phyloP scores from a whole-genome alignment of 2,329 filamentous ascomycete species.

The Colletotrichum navitas region DNA sequence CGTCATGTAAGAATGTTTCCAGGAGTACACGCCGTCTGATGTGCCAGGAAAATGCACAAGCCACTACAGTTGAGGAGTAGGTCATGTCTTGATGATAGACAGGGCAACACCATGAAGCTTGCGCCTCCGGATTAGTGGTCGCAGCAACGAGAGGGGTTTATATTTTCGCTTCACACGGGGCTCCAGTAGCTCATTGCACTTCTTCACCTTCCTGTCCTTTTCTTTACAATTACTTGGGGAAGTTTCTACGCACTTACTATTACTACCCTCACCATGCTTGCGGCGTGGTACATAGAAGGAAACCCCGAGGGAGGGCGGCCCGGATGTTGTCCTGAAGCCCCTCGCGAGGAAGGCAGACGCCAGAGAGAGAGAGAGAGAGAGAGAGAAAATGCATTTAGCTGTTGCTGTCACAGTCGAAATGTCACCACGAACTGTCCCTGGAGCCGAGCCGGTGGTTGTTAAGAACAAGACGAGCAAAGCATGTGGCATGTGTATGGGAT shows the following conservation, averaged over 20 bases:
- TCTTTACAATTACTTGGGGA: constrained; percentile 8
- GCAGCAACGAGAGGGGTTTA: constrained; percentile 41
- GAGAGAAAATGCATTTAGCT: constrained; percentile 14
- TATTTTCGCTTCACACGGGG: constrained; percentile 35
- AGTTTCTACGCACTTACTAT: constrained; percentile 33
- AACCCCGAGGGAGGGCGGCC: constrained; percentile 7
- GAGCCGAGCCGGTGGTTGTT: neutral
- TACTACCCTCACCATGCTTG: constrained; percentile 38
- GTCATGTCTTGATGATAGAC: constrained; percentile 42
- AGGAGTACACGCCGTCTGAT: constrained; percentile 40
- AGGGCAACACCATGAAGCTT: constrained; percentile 30
- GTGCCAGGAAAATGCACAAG: constrained; percentile 42
- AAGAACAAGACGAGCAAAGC: neutral
- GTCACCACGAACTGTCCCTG: constrained; percentile 1
- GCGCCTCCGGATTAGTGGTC: constrained; percentile 33
- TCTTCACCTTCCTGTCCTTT: constrained; percentile 29
- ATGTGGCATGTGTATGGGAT: neutral
- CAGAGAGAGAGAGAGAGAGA: too few relatives aligned
- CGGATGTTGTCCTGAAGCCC: constrained; percentile 13
- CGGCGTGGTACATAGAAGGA: constrained; percentile 38
- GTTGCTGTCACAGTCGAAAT: constrained; percentile 6
- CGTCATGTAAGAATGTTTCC: constrained; percentile 43
- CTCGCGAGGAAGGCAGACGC: constrained; percentile 28
- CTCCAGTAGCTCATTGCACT: constrained; percentile 26
- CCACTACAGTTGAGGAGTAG: constrained; percentile 38